Evolutionary conservation across 345 rosid species (phyloP).

Genomic region (Erodium maritimum): DNA sequence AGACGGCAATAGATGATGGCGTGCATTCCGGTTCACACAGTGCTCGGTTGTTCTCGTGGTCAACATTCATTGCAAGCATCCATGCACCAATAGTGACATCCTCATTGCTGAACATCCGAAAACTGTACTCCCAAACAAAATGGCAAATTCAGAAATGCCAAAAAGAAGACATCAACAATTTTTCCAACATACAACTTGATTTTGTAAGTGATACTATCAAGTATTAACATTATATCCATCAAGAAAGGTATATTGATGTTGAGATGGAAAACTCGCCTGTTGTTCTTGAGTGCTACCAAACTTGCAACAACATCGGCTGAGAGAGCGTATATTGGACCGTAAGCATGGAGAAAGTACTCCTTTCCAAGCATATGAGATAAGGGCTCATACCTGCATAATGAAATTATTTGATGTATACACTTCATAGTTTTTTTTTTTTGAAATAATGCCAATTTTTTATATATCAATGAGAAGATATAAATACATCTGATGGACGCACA

Average conservation of each 20-base stretch:
- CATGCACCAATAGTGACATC: slow-evolving; percentile 94
- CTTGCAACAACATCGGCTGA: slow-evolving; percentile 83
- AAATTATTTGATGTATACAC: not conserved
- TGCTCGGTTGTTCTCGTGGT: slow-evolving; percentile 60
- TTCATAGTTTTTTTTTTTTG: too few species aligned
- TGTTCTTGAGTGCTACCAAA: slow-evolving; percentile 61
- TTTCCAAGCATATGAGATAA: slow-evolving; percentile 59
- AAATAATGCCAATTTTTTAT: too few species aligned
- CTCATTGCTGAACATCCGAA: slow-evolving; percentile 95
- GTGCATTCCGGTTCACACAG: slow-evolving; percentile 66
- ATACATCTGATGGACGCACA: too few species aligned
- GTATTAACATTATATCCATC: too few species aligned
- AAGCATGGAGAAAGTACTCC: slow-evolving; percentile 89
- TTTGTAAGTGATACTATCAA: not conserved
- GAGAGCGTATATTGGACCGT: slow-evolving; percentile 89
- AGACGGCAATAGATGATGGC: slow-evolving; percentile 57
- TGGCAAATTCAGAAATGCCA: not conserved
- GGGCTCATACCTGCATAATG: slow-evolving; percentile 75
- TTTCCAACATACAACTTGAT: not conserved
- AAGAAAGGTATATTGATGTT: not conserved
- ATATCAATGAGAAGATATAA: too few species aligned
- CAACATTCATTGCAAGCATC: slow-evolving; percentile 97
- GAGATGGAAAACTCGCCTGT: slow-evolving; percentile 41
- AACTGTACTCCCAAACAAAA: slow-evolving; percentile 32
- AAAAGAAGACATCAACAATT: too few species aligned